Evolutionary conservation across 2,329 filamentous ascomycete species (phyloP).

Genomic region (Aspergillus pseudotamarii): DNA sequence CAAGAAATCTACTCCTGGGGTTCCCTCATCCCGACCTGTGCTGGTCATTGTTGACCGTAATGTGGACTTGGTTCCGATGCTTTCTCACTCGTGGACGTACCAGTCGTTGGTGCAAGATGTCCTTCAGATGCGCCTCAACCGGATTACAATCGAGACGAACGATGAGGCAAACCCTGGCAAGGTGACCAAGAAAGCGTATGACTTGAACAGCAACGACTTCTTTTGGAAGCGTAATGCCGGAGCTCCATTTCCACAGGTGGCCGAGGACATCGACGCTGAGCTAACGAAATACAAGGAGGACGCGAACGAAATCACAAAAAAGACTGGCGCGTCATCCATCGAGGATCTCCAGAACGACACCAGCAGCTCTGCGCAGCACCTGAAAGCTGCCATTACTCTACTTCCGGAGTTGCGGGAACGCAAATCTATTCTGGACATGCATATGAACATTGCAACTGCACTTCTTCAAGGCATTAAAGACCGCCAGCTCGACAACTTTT

Average conservation of each 20-base stretch:
- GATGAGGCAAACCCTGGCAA: conserved; percentile 77
- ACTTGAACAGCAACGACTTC: conserved; percentile 86
- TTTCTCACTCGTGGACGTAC: conserved; percentile 94
- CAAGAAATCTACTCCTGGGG: conserved; percentile 63
- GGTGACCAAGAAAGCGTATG: conserved; percentile 84
- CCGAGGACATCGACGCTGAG: conserved; percentile 93
- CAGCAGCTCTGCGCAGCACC: conserved; percentile 84
- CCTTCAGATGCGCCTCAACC: conserved; percentile 80
- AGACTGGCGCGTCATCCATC: conserved; percentile 88
- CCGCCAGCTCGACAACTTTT: conserved; percentile 92
- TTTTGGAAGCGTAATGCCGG: conserved; percentile 95
- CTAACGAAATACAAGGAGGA: conserved; percentile 95
- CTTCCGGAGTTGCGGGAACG: conserved; percentile 89
- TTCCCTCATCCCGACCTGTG: conserved; percentile 78
- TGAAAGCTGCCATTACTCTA: conserved; percentile 93
- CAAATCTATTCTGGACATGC: conserved; percentile 93
- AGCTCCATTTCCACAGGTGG: conserved; percentile 90
- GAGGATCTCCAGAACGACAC: conserved; percentile 92
- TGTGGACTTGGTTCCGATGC: conserved; percentile 93
- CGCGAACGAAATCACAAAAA: conserved; percentile 89
- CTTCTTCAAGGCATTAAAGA: conserved; percentile 84
- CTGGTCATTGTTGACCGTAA: conserved; percentile 94
- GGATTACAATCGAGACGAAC: conserved; percentile 87
- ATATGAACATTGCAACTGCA: conserved; percentile 95
- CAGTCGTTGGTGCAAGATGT: conserved; percentile 84